These are phyloP conservation scores for Talaromyces adpressus DNA, from an alignment of 495 filamentous ascomycete genomes.

Conservation along the genomic window DNA sequence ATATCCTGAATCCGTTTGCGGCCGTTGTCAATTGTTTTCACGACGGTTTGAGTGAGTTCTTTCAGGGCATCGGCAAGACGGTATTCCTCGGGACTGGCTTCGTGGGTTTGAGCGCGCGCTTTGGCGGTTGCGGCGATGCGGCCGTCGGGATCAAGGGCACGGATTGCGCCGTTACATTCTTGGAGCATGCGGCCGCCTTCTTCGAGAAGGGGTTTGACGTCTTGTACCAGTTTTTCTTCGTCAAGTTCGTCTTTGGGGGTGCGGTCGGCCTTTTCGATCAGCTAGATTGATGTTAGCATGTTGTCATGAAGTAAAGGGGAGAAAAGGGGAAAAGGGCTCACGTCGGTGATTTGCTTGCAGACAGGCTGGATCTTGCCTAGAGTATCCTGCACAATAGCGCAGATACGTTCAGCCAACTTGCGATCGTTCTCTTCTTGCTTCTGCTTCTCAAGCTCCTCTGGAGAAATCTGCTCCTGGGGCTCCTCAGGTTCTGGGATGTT, in stretches of 20 bases:
- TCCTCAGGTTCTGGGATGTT: constrained; percentile 45
- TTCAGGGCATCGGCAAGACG: constrained; percentile 69
- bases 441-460: constrained; percentile 37
- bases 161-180: constrained; percentile 76
- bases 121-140: constrained; percentile 72
- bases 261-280: constrained; percentile 67
- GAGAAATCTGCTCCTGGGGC: constrained; percentile 6
- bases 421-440: constrained; percentile 49
- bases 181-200: constrained; percentile 67
- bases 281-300: constrained; percentile 30
- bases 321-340: constrained; percentile 28
- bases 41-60: constrained; percentile 50
- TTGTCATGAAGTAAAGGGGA: background rate
- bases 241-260: constrained; percentile 77
- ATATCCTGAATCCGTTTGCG: constrained; percentile 77
- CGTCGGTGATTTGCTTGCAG: constrained; percentile 73
- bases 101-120: constrained; percentile 59
- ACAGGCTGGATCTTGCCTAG: constrained; percentile 73
- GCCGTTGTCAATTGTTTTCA: constrained; percentile 67
- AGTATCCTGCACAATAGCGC: constrained; percentile 61
- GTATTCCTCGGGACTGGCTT: constrained; percentile 73
- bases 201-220: constrained; percentile 74
- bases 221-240: constrained; percentile 72
- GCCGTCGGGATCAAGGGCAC: constrained; percentile 78
- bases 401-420: constrained; percentile 67